Conservation (phyloP, 257 asterid genomes). For the Fraxinus anomala region DNA sequence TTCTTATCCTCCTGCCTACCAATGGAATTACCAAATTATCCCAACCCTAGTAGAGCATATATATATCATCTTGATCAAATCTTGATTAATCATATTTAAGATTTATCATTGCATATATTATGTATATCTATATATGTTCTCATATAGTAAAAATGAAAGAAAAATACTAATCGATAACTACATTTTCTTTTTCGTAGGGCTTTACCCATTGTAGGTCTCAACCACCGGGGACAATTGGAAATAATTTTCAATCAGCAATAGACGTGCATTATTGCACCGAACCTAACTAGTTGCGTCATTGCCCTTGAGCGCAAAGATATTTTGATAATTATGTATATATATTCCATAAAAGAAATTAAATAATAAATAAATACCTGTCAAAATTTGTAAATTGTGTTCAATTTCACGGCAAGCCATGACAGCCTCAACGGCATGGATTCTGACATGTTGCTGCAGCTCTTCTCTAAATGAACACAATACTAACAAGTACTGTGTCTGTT, state of each 20-base stretch:
- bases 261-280: no score
- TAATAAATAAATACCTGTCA: constrained; percentile 58
- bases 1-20: constrained; percentile 48
- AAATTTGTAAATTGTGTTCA: constrained; percentile 77
- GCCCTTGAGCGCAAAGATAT: no score
- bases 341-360: no score
- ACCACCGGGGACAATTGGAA: no score
- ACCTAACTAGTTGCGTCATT: no score
- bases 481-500: constrained; percentile 83
- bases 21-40: constrained; percentile 21
- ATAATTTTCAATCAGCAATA: no score
- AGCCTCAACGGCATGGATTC: constrained; percentile 97
- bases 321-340: not conserved
- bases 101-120: constrained; percentile 11
- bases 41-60: not conserved
- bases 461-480: constrained; percentile 90
- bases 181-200: no score
- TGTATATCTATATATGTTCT: not conserved
- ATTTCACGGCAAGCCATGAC: constrained; percentile 99
- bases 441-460: constrained; percentile 96
- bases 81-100: not conserved
- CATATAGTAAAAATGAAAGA: no score
- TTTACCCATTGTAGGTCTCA: no score
- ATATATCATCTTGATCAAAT: not conserved
- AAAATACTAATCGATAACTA: no score